Percentiles rank a stretch among this genome's conserved stretches.
Evolutionary conservation across 2,329 filamentous ascomycete genomes (phyloP).

Genomic region (Juglanconis juglandina): DNA sequence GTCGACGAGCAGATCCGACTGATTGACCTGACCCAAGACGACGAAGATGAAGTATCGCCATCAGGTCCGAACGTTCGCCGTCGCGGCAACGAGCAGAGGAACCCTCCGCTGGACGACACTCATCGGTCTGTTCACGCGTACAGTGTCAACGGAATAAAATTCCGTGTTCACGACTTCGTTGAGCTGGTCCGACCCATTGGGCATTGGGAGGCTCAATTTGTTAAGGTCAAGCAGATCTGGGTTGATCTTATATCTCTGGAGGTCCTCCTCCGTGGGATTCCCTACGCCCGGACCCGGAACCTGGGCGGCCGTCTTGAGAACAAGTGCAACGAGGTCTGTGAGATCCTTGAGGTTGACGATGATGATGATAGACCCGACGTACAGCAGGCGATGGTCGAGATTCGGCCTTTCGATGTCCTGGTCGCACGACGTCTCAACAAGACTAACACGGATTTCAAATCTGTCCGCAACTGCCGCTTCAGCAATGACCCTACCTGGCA

Average conservation of each 20-base stretch:
- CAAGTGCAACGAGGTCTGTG: conserved; percentile 42
- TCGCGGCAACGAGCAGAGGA: not conserved
- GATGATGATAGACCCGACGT: conserved; percentile 30
- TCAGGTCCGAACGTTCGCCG: not conserved
- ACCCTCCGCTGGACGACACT: not conserved
- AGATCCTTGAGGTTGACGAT: conserved; percentile 37
- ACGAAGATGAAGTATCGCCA: not conserved
- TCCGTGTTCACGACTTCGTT: not conserved
- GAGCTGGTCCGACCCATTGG: conserved; percentile 2
- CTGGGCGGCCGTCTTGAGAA: conserved; percentile 34
- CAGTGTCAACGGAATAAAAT: not conserved
- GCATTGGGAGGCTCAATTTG: conserved; percentile 30
- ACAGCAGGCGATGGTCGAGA: conserved; percentile 39
- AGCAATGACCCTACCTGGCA: not conserved
- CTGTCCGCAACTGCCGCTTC: conserved; percentile 31
- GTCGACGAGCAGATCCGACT: not conserved
- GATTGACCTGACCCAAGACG: not conserved
- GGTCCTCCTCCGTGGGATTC: conserved; percentile 37
- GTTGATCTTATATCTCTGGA: conserved; percentile 26
- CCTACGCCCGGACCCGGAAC: conserved; percentile 32
- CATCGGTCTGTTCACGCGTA: not conserved
- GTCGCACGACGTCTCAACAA: conserved; percentile 41
- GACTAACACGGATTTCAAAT: conserved; percentile 50
- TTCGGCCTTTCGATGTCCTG: conserved; percentile 36
- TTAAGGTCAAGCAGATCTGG: conserved; percentile 40